Percentiles rank a stretch among this genome's conserved stretches.
These are phyloP conservation scores for Dendrocalamus sinicus DNA, from an alignment of 176 grass and related monocot species.

Conservation along the genomic window DNA sequence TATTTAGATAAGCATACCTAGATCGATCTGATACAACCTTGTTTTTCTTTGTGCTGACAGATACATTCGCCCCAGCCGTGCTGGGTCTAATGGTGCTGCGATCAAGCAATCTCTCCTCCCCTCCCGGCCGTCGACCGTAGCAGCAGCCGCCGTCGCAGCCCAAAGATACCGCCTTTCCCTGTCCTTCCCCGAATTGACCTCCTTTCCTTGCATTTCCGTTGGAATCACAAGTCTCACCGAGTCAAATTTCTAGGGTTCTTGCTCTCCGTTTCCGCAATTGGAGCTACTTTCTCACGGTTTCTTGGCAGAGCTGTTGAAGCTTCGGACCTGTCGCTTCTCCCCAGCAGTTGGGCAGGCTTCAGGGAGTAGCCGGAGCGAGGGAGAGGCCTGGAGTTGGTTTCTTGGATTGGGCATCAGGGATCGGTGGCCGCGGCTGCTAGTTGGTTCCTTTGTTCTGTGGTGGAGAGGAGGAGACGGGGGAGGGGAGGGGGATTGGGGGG, in stretches of 20 bases:
- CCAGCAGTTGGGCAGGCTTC: neutral
- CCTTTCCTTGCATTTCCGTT: neutral
- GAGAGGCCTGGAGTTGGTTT: conserved; percentile 12
- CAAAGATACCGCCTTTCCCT: neutral
- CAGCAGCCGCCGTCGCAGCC: neutral
- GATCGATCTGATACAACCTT: no score
- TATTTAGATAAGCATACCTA: no score
- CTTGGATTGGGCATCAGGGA: conserved; percentile 15
- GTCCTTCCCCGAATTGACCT: neutral
- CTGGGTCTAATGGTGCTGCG: no score
- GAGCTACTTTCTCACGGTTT: neutral
- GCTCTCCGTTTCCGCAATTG: conserved; percentile 11
- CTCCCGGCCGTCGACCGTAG: no score
- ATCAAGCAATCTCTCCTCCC: no score
- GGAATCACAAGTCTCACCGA: conserved; percentile 17
- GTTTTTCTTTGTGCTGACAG: no score
- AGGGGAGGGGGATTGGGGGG: conserved; percentile 3
- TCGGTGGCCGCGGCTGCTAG: neutral
- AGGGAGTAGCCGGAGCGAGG: neutral
- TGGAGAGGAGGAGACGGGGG: neutral
- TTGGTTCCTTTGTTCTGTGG: conserved; percentile 26
- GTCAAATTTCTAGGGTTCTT: conserved; percentile 40
- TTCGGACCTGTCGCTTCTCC: neutral
- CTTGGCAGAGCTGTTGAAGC: neutral
- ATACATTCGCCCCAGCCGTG: no score